A percentile compares a stretch with the other conserved stretches of the same genome.
Conservation (phyloP, 2,329 filamentous ascomycete species). For the Lecanoromycetidae sp. region DNA sequence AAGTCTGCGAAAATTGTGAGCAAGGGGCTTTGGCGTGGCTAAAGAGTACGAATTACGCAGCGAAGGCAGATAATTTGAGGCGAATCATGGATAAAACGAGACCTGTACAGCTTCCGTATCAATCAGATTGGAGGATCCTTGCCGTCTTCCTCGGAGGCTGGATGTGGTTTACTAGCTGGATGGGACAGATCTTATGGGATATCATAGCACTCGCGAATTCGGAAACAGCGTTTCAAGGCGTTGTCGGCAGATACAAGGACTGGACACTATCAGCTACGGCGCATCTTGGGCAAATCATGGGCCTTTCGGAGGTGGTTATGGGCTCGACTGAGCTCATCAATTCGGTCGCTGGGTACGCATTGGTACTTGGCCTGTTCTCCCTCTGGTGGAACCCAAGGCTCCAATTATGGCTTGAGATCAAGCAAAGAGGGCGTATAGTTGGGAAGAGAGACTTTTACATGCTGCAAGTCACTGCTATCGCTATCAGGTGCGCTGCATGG, state of each 20-base stretch:
- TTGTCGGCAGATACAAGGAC: background rate
- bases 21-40: conserved; percentile 60
- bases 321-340: background rate
- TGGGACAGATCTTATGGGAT: conserved; percentile 34
- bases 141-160: conserved; percentile 33
- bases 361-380: conserved; percentile 32
- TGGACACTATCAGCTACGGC: background rate
- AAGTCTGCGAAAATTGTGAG: conserved; percentile 72
- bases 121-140: conserved; percentile 33
- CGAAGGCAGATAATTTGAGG: conserved; percentile 68
- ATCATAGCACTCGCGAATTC: conserved; percentile 23
- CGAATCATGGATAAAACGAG: conserved; percentile 58
- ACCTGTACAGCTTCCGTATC: conserved; percentile 23
- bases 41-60: conserved; percentile 60
- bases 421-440: conserved; percentile 29
- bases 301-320: background rate
- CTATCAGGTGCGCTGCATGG: conserved; percentile 31
- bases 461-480: conserved; percentile 34
- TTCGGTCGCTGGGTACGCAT: conserved; percentile 22
- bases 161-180: conserved; percentile 32
- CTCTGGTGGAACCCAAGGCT: conserved; percentile 40
- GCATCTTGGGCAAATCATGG: conserved; percentile 2
- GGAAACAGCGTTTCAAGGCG: background rate
- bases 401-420: conserved; percentile 32
- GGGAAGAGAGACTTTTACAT: conserved; percentile 36